Percentiles rank a stretch among this genome's conserved stretches.
Evolutionary conservation across 805 yeast genomes (phyloP).

Genomic region (Lipomyces chichibuensis): DNA sequence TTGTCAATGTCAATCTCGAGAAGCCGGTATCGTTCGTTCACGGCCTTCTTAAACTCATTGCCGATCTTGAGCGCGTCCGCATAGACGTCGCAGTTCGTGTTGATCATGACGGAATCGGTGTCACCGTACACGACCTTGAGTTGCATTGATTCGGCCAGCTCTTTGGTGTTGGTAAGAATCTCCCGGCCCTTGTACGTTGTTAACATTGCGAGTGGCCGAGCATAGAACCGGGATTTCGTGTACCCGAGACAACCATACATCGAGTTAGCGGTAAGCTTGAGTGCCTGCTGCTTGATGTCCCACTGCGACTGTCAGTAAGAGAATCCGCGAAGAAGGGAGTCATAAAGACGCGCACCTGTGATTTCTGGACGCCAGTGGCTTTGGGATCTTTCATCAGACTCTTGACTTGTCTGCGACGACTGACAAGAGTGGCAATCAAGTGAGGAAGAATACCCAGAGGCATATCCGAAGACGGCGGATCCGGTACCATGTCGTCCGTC

Average conservation of each 20-base stretch:
- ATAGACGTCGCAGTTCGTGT: constrained; percentile 73
- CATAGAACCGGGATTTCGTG: constrained; percentile 88
- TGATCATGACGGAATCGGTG: constrained; percentile 98
- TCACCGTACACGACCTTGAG: constrained; percentile 94
- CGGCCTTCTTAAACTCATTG: constrained; percentile 76
- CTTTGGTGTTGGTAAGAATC: constrained; percentile 88
- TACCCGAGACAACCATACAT: constrained; percentile 99
- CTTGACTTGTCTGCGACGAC: constrained; percentile 91
- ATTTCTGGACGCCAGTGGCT: constrained; percentile 59
- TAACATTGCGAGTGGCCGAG: constrained; percentile 92
- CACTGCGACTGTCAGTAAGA: constrained; percentile 54
- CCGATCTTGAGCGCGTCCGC: constrained; percentile 82
- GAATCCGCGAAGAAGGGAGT: background rate
- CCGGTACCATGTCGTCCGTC: constrained; percentile 65
- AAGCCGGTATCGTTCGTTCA: constrained; percentile 83
- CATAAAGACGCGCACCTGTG: constrained; percentile 15
- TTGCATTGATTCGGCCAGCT: constrained; percentile 82
- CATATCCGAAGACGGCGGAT: constrained; percentile 61
- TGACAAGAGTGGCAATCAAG: constrained; percentile 78
- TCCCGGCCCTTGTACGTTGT: constrained; percentile 96
- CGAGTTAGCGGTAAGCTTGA: constrained; percentile 97
- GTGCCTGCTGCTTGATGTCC: constrained; percentile 94
- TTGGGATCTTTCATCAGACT: constrained; percentile 75
- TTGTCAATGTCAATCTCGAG: constrained; percentile 95
- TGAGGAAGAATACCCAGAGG: constrained; percentile 84